These are phyloP conservation scores for Discostella stelligeroides DNA, from an alignment of 108 stramenopile genomes.

Conservation along the genomic window DNA sequence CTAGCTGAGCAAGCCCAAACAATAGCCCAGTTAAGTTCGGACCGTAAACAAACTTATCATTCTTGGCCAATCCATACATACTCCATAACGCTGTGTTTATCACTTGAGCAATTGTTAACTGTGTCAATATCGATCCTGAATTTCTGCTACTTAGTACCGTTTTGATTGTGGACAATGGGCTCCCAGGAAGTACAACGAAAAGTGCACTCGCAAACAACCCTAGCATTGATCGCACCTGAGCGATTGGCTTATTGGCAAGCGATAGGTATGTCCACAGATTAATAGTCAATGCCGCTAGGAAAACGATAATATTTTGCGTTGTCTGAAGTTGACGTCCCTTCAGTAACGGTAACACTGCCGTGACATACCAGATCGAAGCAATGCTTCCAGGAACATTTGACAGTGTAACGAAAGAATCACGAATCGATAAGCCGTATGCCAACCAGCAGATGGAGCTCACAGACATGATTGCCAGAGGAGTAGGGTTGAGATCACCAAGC, in stretches of 20 bases:
- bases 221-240: constrained; percentile 32
- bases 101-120: constrained; percentile 53
- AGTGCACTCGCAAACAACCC: constrained; percentile 53
- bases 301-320: constrained; percentile 42
- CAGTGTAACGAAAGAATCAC: constrained; percentile 52
- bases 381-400: constrained; percentile 55
- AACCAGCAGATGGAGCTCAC: constrained; percentile 53
- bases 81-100: constrained; percentile 62
- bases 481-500: constrained; percentile 49
- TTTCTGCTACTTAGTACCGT: constrained; percentile 46
- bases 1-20: constrained; percentile 41
- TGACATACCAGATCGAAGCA: constrained; percentile 50
- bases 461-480: constrained; percentile 59
- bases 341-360: constrained; percentile 28
- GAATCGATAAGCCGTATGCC: constrained; percentile 49
- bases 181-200: constrained; percentile 51
- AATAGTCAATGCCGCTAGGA: constrained; percentile 34
- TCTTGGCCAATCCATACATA: constrained; percentile 54
- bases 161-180: constrained; percentile 52
- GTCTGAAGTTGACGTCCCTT: constrained; percentile 22
- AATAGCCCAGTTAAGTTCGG: constrained; percentile 41
- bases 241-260: constrained; percentile 36
- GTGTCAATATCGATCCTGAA: constrained; percentile 46
- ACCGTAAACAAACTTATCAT: constrained; percentile 62
- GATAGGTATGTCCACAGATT: constrained; percentile 56